Conservation (phyloP, 305 asterid species). For the Fraxinus sp. region DNA sequence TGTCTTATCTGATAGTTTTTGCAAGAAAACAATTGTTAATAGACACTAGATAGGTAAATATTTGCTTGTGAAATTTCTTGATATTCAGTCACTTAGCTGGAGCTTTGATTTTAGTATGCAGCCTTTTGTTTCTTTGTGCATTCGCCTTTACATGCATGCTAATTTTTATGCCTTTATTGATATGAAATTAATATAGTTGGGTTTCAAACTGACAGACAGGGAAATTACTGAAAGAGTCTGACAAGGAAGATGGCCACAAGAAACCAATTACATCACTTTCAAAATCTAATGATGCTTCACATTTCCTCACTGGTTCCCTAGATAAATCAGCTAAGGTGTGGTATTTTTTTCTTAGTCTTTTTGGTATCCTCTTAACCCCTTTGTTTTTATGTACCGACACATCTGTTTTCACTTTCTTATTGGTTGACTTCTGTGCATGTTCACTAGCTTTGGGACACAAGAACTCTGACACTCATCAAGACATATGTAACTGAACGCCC, state of each 20-base stretch:
- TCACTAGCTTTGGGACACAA: conserved; percentile 85
- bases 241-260: conserved; percentile 71
- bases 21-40: not conserved
- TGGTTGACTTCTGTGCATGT: conserved; percentile 15
- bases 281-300: conserved; percentile 71
- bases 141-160: not conserved
- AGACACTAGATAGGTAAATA: not conserved
- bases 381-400: not conserved
- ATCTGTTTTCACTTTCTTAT: conserved; percentile 17
- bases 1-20: not conserved
- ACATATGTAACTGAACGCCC: conserved; percentile 76
- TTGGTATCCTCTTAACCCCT: not conserved
- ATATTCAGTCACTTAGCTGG: not conserved
- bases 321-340: conserved; percentile 91
- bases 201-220: conserved; percentile 54
- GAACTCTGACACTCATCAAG: conserved; percentile 72
- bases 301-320: conserved; percentile 80
- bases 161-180: not conserved
- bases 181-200: conserved; percentile 9
- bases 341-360: conserved; percentile 2
- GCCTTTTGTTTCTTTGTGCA: not conserved
- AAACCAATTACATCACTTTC: conserved; percentile 75
- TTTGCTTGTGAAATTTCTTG: not conserved
- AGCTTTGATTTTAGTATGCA: not conserved
- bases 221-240: conserved; percentile 63